Percentiles rank a stretch among this genome's conserved stretches.
These are phyloP conservation scores for Pseudogymnoascus sp. DNA, from an alignment of 2,329 filamentous ascomycete species.

Conservation along the genomic window DNA sequence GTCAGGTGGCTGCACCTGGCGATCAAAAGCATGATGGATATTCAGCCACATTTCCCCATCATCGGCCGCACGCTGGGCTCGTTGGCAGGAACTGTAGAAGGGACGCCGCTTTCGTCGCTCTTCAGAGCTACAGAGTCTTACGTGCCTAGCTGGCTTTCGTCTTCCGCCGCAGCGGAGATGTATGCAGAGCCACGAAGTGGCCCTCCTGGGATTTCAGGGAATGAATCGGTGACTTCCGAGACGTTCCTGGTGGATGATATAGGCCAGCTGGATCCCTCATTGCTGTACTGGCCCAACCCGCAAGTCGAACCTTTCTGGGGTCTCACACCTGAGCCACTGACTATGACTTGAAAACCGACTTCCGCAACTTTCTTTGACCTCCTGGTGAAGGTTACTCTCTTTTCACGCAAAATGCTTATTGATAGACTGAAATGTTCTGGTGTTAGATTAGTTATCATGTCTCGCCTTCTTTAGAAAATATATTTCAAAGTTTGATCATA, in stretches of 20 bases:
- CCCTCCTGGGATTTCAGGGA: background rate
- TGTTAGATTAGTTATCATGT: background rate
- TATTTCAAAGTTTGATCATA: background rate
- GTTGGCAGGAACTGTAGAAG: background rate
- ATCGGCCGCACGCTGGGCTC: constrained; percentile 3
- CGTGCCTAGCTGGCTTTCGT: background rate
- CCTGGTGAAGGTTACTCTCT: background rate
- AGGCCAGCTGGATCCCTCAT: background rate
- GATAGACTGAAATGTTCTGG: background rate
- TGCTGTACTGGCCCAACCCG: background rate
- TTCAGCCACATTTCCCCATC: constrained; percentile 9
- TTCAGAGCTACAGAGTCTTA: background rate
- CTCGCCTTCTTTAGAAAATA: background rate
- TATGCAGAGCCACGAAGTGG: background rate
- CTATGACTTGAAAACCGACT: background rate
- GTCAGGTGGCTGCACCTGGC: background rate
- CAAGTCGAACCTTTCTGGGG: background rate
- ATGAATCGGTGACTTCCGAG: background rate
- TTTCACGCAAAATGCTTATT: background rate
- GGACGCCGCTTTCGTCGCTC: background rate
- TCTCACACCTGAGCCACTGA: background rate
- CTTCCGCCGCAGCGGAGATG: background rate
- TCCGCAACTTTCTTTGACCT: background rate
- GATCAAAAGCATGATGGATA: constrained; percentile 4
- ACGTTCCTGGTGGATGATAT: background rate